Evolutionary conservation across 208 protist species (phyloP).

Genomic region (Porcisia hertigi): DNA sequence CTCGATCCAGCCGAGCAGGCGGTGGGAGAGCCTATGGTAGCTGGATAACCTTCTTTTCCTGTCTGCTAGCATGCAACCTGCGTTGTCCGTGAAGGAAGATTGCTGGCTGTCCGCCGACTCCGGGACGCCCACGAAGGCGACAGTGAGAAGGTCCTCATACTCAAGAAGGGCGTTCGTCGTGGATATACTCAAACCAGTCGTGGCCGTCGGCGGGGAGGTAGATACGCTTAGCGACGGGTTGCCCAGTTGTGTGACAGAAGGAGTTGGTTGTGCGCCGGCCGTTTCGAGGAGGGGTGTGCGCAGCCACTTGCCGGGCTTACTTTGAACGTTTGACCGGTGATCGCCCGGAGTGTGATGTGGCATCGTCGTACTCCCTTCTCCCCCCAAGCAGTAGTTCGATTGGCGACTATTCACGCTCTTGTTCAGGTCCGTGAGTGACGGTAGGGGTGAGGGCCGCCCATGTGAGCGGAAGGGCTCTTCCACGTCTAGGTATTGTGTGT

Average conservation of each 20-base stretch:
- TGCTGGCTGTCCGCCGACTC: background rate
- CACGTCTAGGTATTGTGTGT: conserved; percentile 21
- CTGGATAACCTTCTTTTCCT: conserved; percentile 2
- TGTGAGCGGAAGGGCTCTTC: conserved; percentile 11
- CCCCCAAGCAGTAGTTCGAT: background rate
- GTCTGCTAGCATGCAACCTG: conserved; percentile 2
- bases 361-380: background rate
- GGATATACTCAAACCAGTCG: background rate
- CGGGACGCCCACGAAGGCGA: conserved; percentile 19
- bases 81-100: conserved; percentile 12
- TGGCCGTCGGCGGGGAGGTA: background rate
- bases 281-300: conserved; percentile 5
- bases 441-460: background rate
- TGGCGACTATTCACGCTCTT: background rate
- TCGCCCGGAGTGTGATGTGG: background rate
- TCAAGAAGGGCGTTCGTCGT: background rate
- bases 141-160: conserved; percentile 17
- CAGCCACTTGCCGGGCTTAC: background rate
- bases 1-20: conserved; percentile 6
- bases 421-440: background rate
- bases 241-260: background rate
- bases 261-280: no score
- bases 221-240: background rate
- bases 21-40: background rate
- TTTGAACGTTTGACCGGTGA: background rate